phyloP scores from a whole-genome alignment of 2,329 filamentous ascomycete genomes.

The Sarocladium oryzae region DNA sequence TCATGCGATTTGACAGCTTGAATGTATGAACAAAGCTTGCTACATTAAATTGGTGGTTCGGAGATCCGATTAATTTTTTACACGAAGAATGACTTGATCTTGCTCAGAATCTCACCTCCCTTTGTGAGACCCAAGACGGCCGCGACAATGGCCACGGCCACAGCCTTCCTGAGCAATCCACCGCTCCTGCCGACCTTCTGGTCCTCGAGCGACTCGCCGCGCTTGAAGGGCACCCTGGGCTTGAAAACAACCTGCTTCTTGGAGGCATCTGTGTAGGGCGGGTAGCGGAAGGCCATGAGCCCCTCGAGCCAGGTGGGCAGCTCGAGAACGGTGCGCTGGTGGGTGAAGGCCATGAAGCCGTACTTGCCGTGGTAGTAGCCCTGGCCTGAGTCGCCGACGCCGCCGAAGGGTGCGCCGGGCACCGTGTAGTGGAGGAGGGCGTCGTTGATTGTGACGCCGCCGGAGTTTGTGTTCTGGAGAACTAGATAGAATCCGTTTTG shows the following conservation, averaged over 20 bases:
- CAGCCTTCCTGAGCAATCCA: no score
- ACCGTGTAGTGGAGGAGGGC: conserved; percentile 66
- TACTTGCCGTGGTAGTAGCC: conserved; percentile 73
- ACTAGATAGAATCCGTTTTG: no score
- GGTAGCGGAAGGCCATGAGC: conserved; percentile 61
- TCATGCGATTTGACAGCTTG: no score
- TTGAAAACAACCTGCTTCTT: conserved; percentile 26
- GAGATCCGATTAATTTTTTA: no score
- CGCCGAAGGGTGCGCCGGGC: conserved; percentile 70
- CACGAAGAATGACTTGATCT: no score
- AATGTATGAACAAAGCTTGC: no score
- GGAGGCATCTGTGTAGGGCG: conserved; percentile 48
- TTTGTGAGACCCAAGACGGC: no score
- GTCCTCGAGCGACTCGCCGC: not conserved
- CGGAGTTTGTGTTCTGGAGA: conserved; percentile 56
- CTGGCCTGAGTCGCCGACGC: conserved; percentile 71
- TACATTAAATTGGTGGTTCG: no score
- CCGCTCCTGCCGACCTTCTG: not conserved
- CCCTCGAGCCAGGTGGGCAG: conserved; percentile 32
- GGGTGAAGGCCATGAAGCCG: conserved; percentile 63
- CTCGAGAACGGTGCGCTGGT: conserved; percentile 35
- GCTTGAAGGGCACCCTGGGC: not conserved
- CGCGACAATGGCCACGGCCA: no score
- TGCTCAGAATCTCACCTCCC: not conserved
- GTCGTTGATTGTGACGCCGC: conserved; percentile 61